These are phyloP conservation scores for Phyllosticta paracitricarpa DNA, from an alignment of 2,329 filamentous ascomycete genomes.

Conservation along the genomic window DNA sequence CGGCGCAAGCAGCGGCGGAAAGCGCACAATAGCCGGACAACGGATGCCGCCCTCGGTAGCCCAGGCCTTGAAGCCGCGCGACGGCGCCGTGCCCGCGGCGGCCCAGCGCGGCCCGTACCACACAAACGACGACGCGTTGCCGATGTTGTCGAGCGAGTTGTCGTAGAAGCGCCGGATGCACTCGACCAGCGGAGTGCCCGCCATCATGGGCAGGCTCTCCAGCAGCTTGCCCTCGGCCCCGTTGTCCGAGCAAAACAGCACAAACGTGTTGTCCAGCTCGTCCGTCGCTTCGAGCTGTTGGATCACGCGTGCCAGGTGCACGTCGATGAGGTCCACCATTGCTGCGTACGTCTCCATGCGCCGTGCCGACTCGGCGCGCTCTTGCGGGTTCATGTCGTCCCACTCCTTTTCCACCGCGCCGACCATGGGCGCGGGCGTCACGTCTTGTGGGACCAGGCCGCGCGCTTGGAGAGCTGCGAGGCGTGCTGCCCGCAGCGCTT, in stretches of 20 bases:
- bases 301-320: background rate
- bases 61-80: conserved; percentile 7
- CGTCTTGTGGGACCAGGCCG: conserved; percentile 5
- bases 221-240: conserved; percentile 8
- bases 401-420: background rate
- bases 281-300: background rate
- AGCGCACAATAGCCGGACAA: conserved; percentile 6
- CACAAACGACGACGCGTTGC: conserved; percentile 2
- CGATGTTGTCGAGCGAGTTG: conserved; percentile 8
- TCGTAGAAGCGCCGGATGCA: conserved; percentile 5
- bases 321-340: conserved; percentile 9
- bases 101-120: conserved; percentile 10
- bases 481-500: background rate
- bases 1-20: background rate
- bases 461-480: conserved; percentile 1
- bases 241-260: conserved; percentile 10
- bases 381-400: background rate
- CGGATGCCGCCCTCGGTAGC: conserved; percentile 7
- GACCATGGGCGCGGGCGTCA: conserved; percentile 1
- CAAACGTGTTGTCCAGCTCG: conserved; percentile 11
- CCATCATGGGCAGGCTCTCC: conserved; percentile 7
- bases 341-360: conserved; percentile 8
- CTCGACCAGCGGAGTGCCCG: conserved; percentile 3
- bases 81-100: conserved; percentile 3
- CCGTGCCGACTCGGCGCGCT: conserved; percentile 3